Evolutionary conservation across 2,329 filamentous ascomycete genomes (phyloP), one percentile per base, ranked within the genome.

Genomic region (Talaromyces sp.): DNA sequence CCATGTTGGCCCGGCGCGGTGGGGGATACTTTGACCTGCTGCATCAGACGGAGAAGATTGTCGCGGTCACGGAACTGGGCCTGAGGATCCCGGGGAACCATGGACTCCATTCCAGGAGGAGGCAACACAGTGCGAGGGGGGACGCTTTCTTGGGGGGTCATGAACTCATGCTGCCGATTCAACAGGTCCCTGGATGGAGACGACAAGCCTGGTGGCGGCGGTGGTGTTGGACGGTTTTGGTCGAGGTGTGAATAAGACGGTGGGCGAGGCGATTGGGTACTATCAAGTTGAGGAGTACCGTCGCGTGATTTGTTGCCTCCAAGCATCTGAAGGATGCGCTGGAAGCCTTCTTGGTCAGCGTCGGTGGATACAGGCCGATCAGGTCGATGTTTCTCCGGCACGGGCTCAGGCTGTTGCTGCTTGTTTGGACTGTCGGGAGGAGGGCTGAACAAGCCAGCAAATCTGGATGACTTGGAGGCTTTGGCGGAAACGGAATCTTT

Each of bases 31-130:
- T 73, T 73, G 16, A 81, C 78, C 69, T 84, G 82, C 67, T 89
- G 86, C 90, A 96, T 95, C 33, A 96, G 82, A 64, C 88, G 90
- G 76, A 96, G 90, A 56, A 96, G 79, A 72, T 95, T 93, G 66
- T 96, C 90, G n/a, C 89, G 86, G 68, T 94, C 90, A 68, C 82
- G 85, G 72, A 84, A 87, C 71, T 79, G 69, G 64, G 65, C 70
- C 65, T 73, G 75, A 69, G 78, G 60, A 64, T 79, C 70, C 73
- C 76, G 73, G 74, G 73, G 34, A 76, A 68, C 66, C 10, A 73
- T 66, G 1, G 69, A 66, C 16, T 61, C 61, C 61, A 62, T 62
- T 27, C 61, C 61, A 6, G 61, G 61, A 1, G 61, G 61, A 52
- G 61, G 61, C 14, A 59, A 40, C 51, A 62, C 50, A 30, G 30